These are phyloP conservation scores for Coprinopsis sp. DNA, from an alignment of 768 basidiomycete genomes.

Conservation along the genomic window DNA sequence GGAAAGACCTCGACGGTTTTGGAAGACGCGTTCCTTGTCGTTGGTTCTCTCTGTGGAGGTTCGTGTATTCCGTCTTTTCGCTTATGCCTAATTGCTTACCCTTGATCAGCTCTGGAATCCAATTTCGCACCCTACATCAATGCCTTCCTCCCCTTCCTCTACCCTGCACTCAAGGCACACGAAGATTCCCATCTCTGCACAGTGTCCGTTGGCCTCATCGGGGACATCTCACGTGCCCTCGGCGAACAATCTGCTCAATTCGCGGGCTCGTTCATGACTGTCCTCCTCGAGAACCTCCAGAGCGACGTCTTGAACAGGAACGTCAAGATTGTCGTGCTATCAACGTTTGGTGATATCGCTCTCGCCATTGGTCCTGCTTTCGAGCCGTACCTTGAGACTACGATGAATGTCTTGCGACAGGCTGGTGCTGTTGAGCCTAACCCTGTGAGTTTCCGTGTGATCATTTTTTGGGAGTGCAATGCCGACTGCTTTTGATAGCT, in stretches of 20 bases:
- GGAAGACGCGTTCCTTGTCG: slow-evolving; percentile 93
- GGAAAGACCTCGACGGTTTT: slow-evolving; percentile 92
- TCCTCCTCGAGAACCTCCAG: slow-evolving; percentile 85
- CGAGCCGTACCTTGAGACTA: slow-evolving; percentile 84
- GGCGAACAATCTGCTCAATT: slow-evolving; percentile 82
- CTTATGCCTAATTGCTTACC: background rate
- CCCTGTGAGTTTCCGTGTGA: slow-evolving; percentile 49
- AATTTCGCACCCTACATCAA: slow-evolving; percentile 79
- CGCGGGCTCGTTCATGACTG: slow-evolving; percentile 85
- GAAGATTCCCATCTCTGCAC: slow-evolving; percentile 96
- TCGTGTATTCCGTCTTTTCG: slow-evolving; percentile 13
- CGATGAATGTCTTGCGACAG: slow-evolving; percentile 87
- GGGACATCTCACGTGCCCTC: slow-evolving; percentile 93
- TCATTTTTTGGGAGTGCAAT: slow-evolving; percentile 5
- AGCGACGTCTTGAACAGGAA: slow-evolving; percentile 86
- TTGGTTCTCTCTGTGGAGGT: slow-evolving; percentile 83
- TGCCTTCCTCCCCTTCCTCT: slow-evolving; percentile 82
- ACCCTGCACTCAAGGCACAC: slow-evolving; percentile 83
- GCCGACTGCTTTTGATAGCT: slow-evolving; percentile 36
- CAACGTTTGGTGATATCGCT: slow-evolving; percentile 95
- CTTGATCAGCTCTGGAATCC: slow-evolving; percentile 57
- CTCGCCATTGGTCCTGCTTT: slow-evolving; percentile 84
- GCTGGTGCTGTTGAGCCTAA: slow-evolving; percentile 86
- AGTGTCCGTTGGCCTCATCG: slow-evolving; percentile 92
- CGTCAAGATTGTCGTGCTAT: slow-evolving; percentile 95